Evolutionary conservation across 129 eudicot genomes (phyloP).

Genomic region (Flaveria linearis): DNA sequence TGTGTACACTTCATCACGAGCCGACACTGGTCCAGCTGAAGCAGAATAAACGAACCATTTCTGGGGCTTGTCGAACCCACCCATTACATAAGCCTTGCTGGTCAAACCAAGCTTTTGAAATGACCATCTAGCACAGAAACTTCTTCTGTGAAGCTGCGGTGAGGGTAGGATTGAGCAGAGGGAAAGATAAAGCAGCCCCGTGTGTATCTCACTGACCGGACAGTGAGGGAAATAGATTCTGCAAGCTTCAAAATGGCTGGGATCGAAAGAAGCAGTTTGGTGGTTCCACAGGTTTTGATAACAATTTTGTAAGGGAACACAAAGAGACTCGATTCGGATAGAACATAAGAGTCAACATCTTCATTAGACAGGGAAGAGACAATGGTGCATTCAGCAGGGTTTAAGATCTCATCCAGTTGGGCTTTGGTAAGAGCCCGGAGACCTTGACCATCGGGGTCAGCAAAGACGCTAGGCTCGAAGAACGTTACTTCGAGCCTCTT

Average conservation of each 20-base stretch:
- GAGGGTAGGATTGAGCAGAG: constrained; percentile 83
- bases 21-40: constrained; percentile 43
- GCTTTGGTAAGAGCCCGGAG: constrained; percentile 71
- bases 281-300: constrained; percentile 98
- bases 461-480: constrained; percentile 75
- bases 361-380: constrained; percentile 73
- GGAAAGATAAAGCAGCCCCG: constrained; percentile 97
- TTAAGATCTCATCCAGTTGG: constrained; percentile 72
- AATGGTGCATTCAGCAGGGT: constrained; percentile 98
- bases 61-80: constrained; percentile 52
- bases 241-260: constrained; percentile 81
- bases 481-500: constrained; percentile 92
- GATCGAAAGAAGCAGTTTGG: constrained; percentile 75
- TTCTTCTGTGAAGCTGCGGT: constrained; percentile 89
- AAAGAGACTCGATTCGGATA: constrained; percentile 90
- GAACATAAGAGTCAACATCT: constrained; percentile 77
- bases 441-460: constrained; percentile 84
- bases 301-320: constrained; percentile 77
- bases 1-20: constrained; percentile 54
- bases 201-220: constrained; percentile 72
- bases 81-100: constrained; percentile 81
- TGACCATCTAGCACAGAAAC: constrained; percentile 74
- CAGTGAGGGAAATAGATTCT: constrained; percentile 54
- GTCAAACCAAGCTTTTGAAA: constrained; percentile 64
- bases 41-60: constrained; percentile 87